Conservation (phyloP, 148 eudicot species). For the Rhododendron griersonianum region DNA sequence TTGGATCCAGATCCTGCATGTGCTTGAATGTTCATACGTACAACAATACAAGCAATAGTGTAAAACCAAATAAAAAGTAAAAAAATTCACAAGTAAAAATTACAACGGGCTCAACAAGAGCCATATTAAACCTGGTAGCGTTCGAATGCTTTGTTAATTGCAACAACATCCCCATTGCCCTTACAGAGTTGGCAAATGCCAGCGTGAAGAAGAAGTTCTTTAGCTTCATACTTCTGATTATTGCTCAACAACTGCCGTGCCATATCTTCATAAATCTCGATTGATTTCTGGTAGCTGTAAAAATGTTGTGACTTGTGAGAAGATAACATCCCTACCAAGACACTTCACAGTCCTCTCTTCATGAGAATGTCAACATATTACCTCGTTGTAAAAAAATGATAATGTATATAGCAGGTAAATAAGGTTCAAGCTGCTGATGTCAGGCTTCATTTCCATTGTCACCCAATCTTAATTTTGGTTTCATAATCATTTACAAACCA, state of each 20-base stretch:
- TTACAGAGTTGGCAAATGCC: constrained; percentile 80
- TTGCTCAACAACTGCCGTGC: constrained; percentile 49
- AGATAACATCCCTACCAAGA: not conserved
- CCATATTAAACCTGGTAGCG: constrained; percentile 45
- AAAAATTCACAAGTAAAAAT: not conserved
- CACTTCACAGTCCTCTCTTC: not conserved
- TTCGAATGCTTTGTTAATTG: constrained; percentile 48
- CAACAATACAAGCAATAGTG: not conserved
- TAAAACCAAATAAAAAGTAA: not conserved
- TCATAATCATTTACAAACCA: not conserved
- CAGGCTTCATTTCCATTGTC: not conserved
- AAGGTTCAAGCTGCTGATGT: not conserved
- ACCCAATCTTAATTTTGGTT: not conserved
- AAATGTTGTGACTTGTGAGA: not conserved
- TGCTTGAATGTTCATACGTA: not conserved
- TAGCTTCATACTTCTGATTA: constrained; percentile 56
- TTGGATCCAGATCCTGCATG: constrained; percentile 52
- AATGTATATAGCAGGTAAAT: not conserved
- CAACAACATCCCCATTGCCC: constrained; percentile 61
- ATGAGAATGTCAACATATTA: not conserved
- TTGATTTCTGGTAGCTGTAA: constrained; percentile 57
- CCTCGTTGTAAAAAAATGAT: not conserved
- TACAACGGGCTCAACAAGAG: not conserved
- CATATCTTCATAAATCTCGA: constrained; percentile 61
- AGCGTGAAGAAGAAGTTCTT: constrained; percentile 72